Conservation (phyloP, 148 eudicot genomes). For the Dysphania ambrosioides region DNA sequence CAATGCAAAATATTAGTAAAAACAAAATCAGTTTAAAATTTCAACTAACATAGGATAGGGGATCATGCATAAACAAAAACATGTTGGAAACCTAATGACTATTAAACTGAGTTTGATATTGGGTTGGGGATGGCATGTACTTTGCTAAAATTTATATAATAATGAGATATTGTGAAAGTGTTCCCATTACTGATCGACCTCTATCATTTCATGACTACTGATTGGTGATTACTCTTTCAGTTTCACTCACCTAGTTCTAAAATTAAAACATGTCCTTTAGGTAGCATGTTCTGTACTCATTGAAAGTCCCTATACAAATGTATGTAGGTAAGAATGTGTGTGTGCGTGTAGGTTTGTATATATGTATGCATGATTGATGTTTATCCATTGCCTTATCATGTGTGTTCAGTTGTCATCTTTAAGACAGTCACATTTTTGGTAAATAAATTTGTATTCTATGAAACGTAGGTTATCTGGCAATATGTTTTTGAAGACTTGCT, state of each 20-base stretch:
- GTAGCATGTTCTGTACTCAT: background rate
- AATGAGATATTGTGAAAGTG: too few relatives aligned
- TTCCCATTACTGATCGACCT: too few relatives aligned
- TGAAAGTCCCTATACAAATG: background rate
- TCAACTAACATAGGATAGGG: too few relatives aligned
- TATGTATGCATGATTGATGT: background rate
- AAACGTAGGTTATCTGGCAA: background rate
- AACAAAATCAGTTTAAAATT: too few relatives aligned
- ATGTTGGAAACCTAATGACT: too few relatives aligned
- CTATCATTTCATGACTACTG: background rate
- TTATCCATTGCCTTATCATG: background rate
- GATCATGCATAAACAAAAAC: too few relatives aligned
- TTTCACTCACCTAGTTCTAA: background rate
- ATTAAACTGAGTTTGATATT: too few relatives aligned
- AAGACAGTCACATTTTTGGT: background rate
- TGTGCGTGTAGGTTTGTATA: background rate
- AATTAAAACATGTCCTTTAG: too few relatives aligned
- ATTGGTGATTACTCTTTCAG: background rate
- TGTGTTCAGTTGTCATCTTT: conserved; percentile 3
- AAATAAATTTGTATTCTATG: background rate
- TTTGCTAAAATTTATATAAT: too few relatives aligned
- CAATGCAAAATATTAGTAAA: too few relatives aligned
- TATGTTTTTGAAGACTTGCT: background rate
- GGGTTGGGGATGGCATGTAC: too few relatives aligned
- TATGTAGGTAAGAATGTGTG: background rate